Conservation (phyloP, 177 flowering plant species). For the Vitis hybrid region DNA sequence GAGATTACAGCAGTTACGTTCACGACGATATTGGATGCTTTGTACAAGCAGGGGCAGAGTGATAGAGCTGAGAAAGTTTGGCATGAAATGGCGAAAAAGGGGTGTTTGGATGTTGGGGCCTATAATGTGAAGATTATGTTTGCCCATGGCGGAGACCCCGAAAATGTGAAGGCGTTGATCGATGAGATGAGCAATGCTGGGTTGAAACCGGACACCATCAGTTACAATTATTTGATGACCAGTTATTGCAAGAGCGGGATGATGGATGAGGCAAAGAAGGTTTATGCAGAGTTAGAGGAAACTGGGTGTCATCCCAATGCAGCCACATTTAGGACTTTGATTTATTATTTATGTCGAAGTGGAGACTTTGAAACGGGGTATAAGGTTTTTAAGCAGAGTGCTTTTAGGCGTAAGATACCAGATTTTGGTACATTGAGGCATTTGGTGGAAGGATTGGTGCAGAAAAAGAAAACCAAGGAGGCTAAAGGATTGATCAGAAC, state of each 20-base stretch:
- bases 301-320: conserved; percentile 63
- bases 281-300: conserved; percentile 44
- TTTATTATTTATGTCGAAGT: conserved; percentile 41
- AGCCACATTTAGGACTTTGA: conserved; percentile 61
- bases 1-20: conserved; percentile 50
- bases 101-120: conserved; percentile 60
- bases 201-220: conserved; percentile 63
- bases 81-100: conserved; percentile 61
- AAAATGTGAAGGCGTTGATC: conserved; percentile 47
- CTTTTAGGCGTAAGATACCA: conserved; percentile 53
- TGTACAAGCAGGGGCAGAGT: conserved; percentile 53
- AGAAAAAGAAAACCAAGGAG: conserved; percentile 40
- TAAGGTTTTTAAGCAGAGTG: conserved; percentile 66
- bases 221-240: conserved; percentile 65
- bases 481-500: conserved; percentile 55
- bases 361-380: conserved; percentile 48
- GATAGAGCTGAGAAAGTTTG: conserved; percentile 65
- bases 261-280: conserved; percentile 66
- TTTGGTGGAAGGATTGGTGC: conserved; percentile 66
- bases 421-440: conserved; percentile 50
- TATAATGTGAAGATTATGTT: conserved; percentile 66
- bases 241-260: conserved; percentile 57
- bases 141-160: conserved; percentile 34
- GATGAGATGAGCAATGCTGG: conserved; percentile 63
- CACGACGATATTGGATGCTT: conserved; percentile 53